Percentiles rank a stretch among this genome's conserved stretches.
phyloP scores from a whole-genome alignment of 306 rosid species.

The Dicorynia guianensis region DNA sequence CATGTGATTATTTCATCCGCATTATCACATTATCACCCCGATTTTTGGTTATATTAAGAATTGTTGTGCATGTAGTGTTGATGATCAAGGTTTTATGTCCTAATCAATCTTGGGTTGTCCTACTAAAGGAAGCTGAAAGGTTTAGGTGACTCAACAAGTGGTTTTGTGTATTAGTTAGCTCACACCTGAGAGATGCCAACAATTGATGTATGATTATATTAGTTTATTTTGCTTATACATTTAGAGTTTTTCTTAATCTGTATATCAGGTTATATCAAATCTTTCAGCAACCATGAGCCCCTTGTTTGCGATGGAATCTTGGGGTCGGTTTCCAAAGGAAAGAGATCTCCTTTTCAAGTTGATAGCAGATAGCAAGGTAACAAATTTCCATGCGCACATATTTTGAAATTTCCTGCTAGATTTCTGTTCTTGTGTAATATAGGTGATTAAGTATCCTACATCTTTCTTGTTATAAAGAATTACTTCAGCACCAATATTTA shows the following conservation, averaged over 20 bases:
- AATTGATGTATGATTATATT: conserved; percentile 25
- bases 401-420: conserved; percentile 3
- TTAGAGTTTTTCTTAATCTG: conserved; percentile 24
- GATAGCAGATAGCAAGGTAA: conserved; percentile 76
- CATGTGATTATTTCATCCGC: not conserved
- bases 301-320: conserved; percentile 68
- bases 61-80: conserved; percentile 2
- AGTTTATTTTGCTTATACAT: not conserved
- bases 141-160: not conserved
- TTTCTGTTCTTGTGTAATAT: not conserved
- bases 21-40: conserved; percentile 33
- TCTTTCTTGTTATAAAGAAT: conserved; percentile 23
- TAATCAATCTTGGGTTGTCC: too few species aligned
- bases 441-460: not conserved
- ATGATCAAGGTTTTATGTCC: not conserved
- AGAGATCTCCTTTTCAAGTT: conserved; percentile 75
- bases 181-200: conserved; percentile 2
- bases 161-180: not conserved
- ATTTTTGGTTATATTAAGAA: conserved; percentile 3
- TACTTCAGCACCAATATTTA: not conserved
- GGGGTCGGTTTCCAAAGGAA: conserved; percentile 89
- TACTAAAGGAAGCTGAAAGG: too few species aligned
- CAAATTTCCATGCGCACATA: conserved; percentile 8
- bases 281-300: conserved; percentile 73
- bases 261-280: conserved; percentile 81